Conservation (phyloP, 2,329 filamentous ascomycete species). For the Nemania sp. region DNA sequence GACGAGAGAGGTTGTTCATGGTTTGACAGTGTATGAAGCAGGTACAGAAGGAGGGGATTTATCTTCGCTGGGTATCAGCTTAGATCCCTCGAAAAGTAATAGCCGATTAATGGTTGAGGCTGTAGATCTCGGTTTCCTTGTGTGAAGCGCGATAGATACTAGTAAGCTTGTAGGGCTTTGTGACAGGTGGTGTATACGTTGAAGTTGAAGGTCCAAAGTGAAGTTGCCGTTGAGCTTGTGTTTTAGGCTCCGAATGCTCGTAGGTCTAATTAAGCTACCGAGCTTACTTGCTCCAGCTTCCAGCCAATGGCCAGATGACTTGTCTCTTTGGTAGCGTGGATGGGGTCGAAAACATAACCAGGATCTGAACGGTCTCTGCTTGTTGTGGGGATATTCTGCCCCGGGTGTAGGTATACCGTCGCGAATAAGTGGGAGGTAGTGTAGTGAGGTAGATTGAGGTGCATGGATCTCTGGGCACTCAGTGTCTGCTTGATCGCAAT, state of each 20-base stretch:
- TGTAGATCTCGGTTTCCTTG: constrained; percentile 12
- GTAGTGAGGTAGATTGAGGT: constrained; percentile 6
- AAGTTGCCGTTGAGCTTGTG: constrained; percentile 17
- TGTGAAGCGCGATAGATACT: constrained; percentile 1
- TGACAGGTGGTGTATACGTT: constrained; percentile 13
- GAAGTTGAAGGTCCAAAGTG: constrained; percentile 18
- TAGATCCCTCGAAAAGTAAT: constrained; percentile 9
- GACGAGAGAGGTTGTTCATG: constrained; percentile 28
- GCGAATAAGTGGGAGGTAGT: constrained; percentile 2
- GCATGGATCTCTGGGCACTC: constrained; percentile 3
- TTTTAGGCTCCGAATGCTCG: constrained; percentile 4
- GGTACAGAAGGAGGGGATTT: constrained; percentile 8
- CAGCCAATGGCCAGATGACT: constrained; percentile 11
- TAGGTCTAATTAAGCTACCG: constrained; percentile 23
- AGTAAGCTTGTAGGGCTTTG: constrained; percentile 2
- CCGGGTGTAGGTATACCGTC: constrained; percentile 3
- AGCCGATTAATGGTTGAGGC: constrained; percentile 3
- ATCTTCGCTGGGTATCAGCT: constrained; percentile 16
- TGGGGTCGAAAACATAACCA: constrained; percentile 17
- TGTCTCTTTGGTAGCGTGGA: constrained; percentile 15
- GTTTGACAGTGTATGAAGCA: background rate
- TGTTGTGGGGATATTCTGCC: constrained; percentile 13
- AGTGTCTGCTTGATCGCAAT: background rate
- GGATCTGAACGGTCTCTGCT: constrained; percentile 13
- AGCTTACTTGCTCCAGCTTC: constrained; percentile 18